Evolutionary conservation across 129 eudicot genomes (phyloP).

Genomic region (Mikania micrantha): DNA sequence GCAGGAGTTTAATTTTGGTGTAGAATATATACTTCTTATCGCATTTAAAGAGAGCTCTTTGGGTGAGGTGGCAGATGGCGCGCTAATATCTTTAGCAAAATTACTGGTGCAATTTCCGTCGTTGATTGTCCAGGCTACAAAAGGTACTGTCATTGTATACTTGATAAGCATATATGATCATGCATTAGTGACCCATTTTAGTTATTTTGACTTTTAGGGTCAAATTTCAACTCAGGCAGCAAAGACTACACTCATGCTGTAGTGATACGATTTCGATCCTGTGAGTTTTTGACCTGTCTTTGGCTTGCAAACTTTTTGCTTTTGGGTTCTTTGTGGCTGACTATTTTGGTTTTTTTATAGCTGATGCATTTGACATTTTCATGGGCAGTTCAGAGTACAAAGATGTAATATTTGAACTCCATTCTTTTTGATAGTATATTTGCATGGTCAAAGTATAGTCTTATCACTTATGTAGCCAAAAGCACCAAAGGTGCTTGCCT

Average conservation of each 20-base stretch:
- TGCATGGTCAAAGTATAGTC: neutral
- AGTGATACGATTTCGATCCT: constrained; percentile 79
- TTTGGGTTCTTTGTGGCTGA: constrained; percentile 1
- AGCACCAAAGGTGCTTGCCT: no score
- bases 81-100: constrained; percentile 52
- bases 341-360: constrained; percentile 39
- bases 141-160: constrained; percentile 36
- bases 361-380: constrained; percentile 79
- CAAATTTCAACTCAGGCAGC: constrained; percentile 41
- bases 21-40: constrained; percentile 63
- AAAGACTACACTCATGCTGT: constrained; percentile 66
- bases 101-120: constrained; percentile 57
- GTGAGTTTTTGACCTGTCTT: constrained; percentile 38
- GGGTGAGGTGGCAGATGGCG: constrained; percentile 63
- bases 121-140: constrained; percentile 75
- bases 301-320: neutral
- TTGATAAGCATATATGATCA: neutral
- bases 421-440: neutral
- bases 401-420: constrained; percentile 37
- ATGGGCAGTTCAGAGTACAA: constrained; percentile 70
- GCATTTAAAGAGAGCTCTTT: constrained; percentile 44
- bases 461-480: no score
- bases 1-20: constrained; percentile 90
- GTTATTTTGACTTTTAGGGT: constrained; percentile 41
- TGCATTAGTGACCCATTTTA: neutral